Evolutionary conservation across 164 flowering plant species (phyloP).

Genomic region (Vitis cinerea): DNA sequence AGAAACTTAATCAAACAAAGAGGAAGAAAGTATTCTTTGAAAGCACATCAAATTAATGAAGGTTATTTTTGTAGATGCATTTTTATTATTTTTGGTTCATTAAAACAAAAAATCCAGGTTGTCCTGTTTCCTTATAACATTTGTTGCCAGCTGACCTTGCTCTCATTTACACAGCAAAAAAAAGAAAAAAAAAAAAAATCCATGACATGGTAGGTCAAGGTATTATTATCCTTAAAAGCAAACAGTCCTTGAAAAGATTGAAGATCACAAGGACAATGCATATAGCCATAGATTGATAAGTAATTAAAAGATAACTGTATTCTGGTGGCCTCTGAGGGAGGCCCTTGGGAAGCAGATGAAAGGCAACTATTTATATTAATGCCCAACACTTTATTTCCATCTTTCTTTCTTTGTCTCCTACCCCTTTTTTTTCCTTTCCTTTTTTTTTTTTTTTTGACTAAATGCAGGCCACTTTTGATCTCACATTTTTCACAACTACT

Average conservation of each 20-base stretch:
- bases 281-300: background rate
- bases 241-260: background rate
- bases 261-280: background rate
- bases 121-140: slow-evolving; percentile 13
- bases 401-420: too few relatives aligned
- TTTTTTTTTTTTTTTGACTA: too few relatives aligned
- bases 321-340: background rate
- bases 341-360: background rate
- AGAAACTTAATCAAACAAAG: background rate
- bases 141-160: slow-evolving; percentile 9
- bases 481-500: too few relatives aligned
- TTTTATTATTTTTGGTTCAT: background rate
- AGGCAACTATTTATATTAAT: background rate
- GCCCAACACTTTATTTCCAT: background rate
- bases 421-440: too few relatives aligned
- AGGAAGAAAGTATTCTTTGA: background rate
- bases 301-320: background rate
- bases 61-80: background rate
- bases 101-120: slow-evolving; percentile 11
- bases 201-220: background rate
- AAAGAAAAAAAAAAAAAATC: background rate
- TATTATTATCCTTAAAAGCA: background rate
- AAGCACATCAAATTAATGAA: background rate
- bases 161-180: background rate
- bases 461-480: too few relatives aligned